Base-by-base conservation (phyloP, 1,139 yeast species). In the Magnusiomyces tetraspermus region DNA sequence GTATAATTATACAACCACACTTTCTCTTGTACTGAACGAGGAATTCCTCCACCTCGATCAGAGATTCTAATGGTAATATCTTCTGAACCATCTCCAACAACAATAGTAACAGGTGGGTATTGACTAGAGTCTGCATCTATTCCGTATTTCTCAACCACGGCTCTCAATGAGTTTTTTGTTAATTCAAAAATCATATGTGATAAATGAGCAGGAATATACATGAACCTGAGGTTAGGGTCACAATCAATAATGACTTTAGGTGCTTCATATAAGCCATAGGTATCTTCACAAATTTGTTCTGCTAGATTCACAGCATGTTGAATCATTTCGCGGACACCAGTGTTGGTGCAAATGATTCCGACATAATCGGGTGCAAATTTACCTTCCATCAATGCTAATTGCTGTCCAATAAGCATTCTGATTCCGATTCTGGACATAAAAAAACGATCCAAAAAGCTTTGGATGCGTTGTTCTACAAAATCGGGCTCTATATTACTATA, bases 191-290 rank as follows among this genome's bases (percentile, higher is more conserved):
- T 68, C 88, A 86, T 85, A 65, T 86, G 95, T 60, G 85, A 82
- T 64, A 86, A 75, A 67, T 86, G 95, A 2, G 94, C 94, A 1
- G 95, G 95, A n/a, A 86, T 94, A 62, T 86, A 86, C 86, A 85
- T 83, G 67, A 85, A 85, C 58, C 76, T 77, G 60, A 84, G 77
- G 48, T 82, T 80, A 28, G 76, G 76, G 1, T 86, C 83, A 52
- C 90, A 84, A 58, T 83, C 81, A 48, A 86, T 71, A 61, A 81
- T 80, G 33, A 86, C 87, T 59, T 82, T 76, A 1, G 95, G 95
- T 1, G 90, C 87, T 59, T 85, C 94, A 63, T 81, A 81, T 17
- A 86, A 71, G 4, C 90, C 90, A 65, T 85, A 86, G 68, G 84
- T 85, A 63, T 86, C 94, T 63, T 85, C 94, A 68, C 95, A 86